Evolutionary conservation across 2,329 filamentous ascomycete species (phyloP), one percentile per base, ranked within the genome.

Genomic region (Talaromyces sp.): DNA sequence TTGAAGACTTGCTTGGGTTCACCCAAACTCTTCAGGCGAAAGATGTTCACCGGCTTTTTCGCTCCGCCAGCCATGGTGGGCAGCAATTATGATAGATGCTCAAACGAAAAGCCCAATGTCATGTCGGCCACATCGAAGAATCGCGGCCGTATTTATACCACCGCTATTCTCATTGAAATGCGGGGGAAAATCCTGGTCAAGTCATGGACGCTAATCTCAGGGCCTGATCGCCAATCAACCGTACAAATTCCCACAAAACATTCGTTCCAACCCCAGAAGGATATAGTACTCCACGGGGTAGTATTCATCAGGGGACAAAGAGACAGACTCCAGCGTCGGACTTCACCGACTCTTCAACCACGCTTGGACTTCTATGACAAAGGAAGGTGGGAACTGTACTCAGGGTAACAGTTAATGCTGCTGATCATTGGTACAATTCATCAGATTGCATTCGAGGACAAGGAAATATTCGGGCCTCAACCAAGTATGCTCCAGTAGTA

Each of bases 1-100:
- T 91, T 91, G 72, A 91, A 83, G 64, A 85, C 83, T 70, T 88
- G 86, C 62, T 82, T 81, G 4, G 88, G 88, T 66, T 89, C 86
- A 66, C 84, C 33, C 54, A 18, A 8, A 11, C 42, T 18, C 25
- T 35, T 61, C 75, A 40, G 54, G 25, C 28, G 25, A 14, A 52
- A 52, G 28, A 52, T 52, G 9, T 52, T 52, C 25, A 52, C 68
- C n/a, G 75, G 75, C 64, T 76, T 77, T 68, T 75, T 75, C 11
- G 69, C 68, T 52, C 73, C 91, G 79, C 63, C 77, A 68, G 73
- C 73, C 73, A 76, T 76, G 60, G 18, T 58, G 63, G 8, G 18
- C 25, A 58, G 55, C 8, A 33, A 44, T 44, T 21, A 16, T 42
- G n/a, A 57, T 57, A 1, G 25, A 44, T 56, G 31, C 12, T 18